Conservation (phyloP, 2,329 filamentous ascomycete genomes). For the Colletotrichum sp. region DNA sequence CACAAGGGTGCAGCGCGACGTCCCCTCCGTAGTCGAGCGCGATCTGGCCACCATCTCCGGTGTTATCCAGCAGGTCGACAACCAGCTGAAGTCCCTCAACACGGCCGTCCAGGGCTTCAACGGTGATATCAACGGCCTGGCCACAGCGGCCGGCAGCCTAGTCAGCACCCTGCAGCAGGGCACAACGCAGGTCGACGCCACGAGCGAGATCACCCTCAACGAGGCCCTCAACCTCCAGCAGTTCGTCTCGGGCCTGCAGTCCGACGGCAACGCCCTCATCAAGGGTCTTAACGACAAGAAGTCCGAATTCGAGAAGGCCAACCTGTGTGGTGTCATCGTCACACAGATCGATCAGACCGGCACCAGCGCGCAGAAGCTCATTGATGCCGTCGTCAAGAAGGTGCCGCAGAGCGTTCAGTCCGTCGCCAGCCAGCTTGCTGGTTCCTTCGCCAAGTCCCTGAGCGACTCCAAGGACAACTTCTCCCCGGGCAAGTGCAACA, state of each 20-base stretch:
- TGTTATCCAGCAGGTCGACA: conserved; percentile 20
- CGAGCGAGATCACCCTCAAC: conserved; percentile 20
- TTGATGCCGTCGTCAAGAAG: conserved; percentile 31
- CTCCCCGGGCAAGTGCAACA: conserved; percentile 29
- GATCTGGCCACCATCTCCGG: conserved; percentile 18
- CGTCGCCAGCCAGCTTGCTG: conserved; percentile 29
- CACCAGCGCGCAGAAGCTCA: conserved; percentile 28
- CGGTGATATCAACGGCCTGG: conserved; percentile 22
- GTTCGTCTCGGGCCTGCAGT: conserved; percentile 26
- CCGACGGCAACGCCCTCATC: conserved; percentile 26
- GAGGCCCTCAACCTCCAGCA: conserved; percentile 21
- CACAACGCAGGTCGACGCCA: conserved; percentile 11
- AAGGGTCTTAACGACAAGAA: conserved; percentile 29
- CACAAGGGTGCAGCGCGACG: neutral
- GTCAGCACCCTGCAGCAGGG: conserved; percentile 21
- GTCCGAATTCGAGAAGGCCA: conserved; percentile 29
- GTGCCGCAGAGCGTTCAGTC: conserved; percentile 29
- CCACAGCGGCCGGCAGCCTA: conserved; percentile 24
- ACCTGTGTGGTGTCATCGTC: conserved; percentile 29
- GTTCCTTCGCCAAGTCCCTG: conserved; percentile 26
- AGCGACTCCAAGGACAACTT: conserved; percentile 27
- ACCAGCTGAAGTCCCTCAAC: conserved; percentile 23
- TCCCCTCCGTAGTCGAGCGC: conserved; percentile 11
- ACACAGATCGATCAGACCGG: conserved; percentile 27
- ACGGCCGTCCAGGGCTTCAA: conserved; percentile 27